phyloP scores from a whole-genome alignment of 2,329 filamentous ascomycete genomes.

The Penicillium sp. region DNA sequence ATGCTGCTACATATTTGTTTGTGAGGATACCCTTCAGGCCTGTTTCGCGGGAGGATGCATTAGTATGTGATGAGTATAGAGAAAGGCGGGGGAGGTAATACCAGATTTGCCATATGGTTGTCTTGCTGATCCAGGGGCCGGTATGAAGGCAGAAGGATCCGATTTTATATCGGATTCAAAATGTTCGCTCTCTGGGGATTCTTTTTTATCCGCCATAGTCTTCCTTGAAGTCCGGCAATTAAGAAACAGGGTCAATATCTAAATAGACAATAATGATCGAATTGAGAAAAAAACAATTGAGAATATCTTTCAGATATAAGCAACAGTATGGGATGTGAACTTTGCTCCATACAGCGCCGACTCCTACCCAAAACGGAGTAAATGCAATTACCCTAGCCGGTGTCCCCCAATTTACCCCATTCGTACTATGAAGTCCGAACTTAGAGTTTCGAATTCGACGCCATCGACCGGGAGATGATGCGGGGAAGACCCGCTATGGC shows the following conservation, averaged over 20 bases:
- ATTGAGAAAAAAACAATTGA: not conserved
- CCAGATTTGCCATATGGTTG: slow-evolving; percentile 3
- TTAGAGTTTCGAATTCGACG: not conserved
- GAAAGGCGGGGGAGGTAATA: not conserved
- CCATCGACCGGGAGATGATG: not conserved
- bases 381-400: not conserved
- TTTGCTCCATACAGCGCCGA: not conserved
- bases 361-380: not conserved
- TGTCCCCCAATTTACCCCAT: not conserved
- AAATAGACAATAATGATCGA: not conserved
- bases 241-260: not conserved
- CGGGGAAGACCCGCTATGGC: not conserved
- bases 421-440: not conserved
- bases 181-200: not conserved
- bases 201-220: slow-evolving; percentile 1
- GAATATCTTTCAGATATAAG: not conserved
- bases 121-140: not conserved
- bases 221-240: not conserved
- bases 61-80: not conserved
- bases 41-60: not conserved
- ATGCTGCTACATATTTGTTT: slow-evolving; percentile 50
- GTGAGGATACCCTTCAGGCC: slow-evolving; percentile 48
- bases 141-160: not conserved
- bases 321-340: not conserved
- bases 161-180: not conserved